phyloP scores from a whole-genome alignment of 805 yeast species.

The Ogataea ganodermae region DNA sequence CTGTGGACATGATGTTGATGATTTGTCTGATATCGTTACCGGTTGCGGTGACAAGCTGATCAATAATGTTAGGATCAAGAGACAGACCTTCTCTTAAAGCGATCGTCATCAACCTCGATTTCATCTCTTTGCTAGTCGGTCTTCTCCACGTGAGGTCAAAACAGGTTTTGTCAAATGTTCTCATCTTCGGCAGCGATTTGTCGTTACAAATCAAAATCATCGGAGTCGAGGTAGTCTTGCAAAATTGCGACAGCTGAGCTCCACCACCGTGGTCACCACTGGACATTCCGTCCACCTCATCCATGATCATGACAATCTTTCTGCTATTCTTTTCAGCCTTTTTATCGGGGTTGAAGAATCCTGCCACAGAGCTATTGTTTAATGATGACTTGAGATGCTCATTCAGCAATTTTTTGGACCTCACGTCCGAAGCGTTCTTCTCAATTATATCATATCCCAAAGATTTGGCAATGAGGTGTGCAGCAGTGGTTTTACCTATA shows the following conservation, averaged over 20 bases:
- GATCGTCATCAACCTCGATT: conserved; percentile 84
- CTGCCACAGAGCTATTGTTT: conserved; percentile 80
- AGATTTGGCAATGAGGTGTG: conserved; percentile 69
- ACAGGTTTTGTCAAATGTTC: conserved; percentile 86
- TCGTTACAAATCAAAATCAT: conserved; percentile 94
- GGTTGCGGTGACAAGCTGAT: conserved; percentile 81
- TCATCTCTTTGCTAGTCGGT: conserved; percentile 80
- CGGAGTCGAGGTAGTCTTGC: conserved; percentile 84
- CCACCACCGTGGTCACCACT: conserved; percentile 99
- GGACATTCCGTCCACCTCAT: conserved; percentile 99
- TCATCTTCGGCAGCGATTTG: conserved; percentile 88
- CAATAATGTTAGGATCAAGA: conserved; percentile 77
- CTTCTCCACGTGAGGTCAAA: conserved; percentile 83
- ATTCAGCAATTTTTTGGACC: conserved; percentile 79
- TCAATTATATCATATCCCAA: conserved; percentile 75
- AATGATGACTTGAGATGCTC: conserved; percentile 68
- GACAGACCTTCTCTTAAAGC: conserved; percentile 82
- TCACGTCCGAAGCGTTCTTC: conserved; percentile 84
- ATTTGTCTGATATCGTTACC: conserved; percentile 93
- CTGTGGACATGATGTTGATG: conserved; percentile 84
- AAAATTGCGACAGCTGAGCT: conserved; percentile 86
- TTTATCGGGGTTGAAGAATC: conserved; percentile 54
- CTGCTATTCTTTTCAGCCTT: conserved; percentile 35
- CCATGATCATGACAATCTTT: conserved; percentile 87
- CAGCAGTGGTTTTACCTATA: conserved; percentile 81